phyloP scores from a whole-genome alignment of 176 grass and related monocot species.

The Oryza punctata region DNA sequence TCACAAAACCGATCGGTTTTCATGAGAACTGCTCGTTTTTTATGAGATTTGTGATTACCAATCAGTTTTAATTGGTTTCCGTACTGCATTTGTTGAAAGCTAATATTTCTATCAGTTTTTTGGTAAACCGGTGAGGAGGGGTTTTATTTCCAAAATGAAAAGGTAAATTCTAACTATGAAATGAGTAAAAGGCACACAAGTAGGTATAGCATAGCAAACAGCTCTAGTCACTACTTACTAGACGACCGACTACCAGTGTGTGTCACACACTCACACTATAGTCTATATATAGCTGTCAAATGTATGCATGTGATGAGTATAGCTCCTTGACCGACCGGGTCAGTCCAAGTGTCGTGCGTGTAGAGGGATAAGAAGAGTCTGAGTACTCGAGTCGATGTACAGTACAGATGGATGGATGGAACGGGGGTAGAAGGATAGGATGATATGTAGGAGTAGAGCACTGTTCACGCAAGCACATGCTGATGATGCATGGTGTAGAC shows the following conservation, averaged over 20 bases:
- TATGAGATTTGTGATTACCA: too few species aligned
- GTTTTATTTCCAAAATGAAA: too few species aligned
- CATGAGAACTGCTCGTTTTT: too few species aligned
- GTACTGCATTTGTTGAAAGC: too few species aligned
- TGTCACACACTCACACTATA: not conserved
- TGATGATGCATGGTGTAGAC: not conserved
- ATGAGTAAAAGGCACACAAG: too few species aligned
- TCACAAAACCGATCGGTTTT: too few species aligned
- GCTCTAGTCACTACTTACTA: too few species aligned
- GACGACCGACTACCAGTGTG: not conserved
- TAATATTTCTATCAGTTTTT: too few species aligned
- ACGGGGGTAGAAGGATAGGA: not conserved
- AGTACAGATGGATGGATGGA: not conserved
- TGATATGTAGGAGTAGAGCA: not conserved
- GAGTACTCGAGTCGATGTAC: not conserved
- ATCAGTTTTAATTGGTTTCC: too few species aligned
- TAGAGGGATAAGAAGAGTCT: not conserved
- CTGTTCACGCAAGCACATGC: slow-evolving; percentile 37
- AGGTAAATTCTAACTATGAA: too few species aligned
- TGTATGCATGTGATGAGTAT: not conserved
- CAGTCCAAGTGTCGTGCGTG: slow-evolving; percentile 21
- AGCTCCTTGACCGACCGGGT: not conserved
- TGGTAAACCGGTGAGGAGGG: too few species aligned
- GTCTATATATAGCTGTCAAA: not conserved
- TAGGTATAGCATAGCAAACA: too few species aligned